Percentiles rank a stretch among this genome's conserved stretches.
These are phyloP conservation scores for Pseudognaphalium luteoalbum DNA, from an alignment of 129 eudicot genomes.

Conservation along the genomic window DNA sequence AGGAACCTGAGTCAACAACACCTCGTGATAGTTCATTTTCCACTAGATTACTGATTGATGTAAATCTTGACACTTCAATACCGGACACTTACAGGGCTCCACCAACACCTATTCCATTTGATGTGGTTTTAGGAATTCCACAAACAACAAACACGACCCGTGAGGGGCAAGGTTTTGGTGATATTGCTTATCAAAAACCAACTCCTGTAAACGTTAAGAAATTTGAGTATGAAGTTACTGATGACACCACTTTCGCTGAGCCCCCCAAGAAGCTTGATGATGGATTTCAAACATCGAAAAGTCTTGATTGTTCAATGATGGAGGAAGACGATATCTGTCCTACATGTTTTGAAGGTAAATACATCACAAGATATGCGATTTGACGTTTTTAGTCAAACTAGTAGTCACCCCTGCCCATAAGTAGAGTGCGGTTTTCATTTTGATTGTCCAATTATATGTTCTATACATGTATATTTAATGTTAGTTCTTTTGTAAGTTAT, in stretches of 20 bases:
- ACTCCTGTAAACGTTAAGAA: constrained; percentile 29
- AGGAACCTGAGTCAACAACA: constrained; percentile 45
- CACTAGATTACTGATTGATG: constrained; percentile 42
- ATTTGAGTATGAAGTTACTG: constrained; percentile 29
- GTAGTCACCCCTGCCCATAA: not conserved
- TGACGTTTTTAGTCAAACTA: constrained; percentile 17
- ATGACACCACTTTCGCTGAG: constrained; percentile 23
- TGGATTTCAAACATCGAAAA: constrained; percentile 40
- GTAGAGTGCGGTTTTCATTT: not conserved
- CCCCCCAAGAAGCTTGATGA: constrained; percentile 44
- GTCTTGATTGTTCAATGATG: constrained; percentile 22
- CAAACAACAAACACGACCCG: constrained; percentile 34
- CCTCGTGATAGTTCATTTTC: constrained; percentile 44
- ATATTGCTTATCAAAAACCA: constrained; percentile 27
- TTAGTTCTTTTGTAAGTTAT: not conserved
- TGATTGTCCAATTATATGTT: not conserved
- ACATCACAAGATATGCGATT: constrained; percentile 6
- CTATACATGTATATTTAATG: not conserved
- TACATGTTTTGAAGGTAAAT: constrained; percentile 82
- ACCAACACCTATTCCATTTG: constrained; percentile 72
- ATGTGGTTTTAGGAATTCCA: constrained; percentile 63
- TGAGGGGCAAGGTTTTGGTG: constrained; percentile 16
- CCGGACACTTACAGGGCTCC: constrained; percentile 78
- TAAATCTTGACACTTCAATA: constrained; percentile 59
- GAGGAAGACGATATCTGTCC: constrained; percentile 84